Conservation (phyloP, 2,329 filamentous ascomycete species). For the Ophiostoma australiae region DNA sequence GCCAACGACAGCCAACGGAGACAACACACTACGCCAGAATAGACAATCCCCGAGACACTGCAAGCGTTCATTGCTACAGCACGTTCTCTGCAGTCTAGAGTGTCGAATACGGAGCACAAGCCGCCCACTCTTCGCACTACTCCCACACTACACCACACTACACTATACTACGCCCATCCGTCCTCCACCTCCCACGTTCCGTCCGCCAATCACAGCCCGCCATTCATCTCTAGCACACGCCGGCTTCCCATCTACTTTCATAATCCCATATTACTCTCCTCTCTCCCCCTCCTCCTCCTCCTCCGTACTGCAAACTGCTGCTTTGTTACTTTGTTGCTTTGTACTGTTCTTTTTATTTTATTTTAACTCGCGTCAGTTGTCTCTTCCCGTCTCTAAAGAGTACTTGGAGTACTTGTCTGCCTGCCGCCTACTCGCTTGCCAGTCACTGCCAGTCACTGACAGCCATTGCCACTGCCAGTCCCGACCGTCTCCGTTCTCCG, state of each 20-base stretch:
- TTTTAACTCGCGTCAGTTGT: constrained; percentile 16
- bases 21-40: constrained; percentile 5
- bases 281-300: background rate
- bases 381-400: too few relatives aligned
- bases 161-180: constrained; percentile 16
- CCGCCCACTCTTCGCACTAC: constrained; percentile 19
- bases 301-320: background rate
- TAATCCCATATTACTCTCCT: constrained; percentile 1
- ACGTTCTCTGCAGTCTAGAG: background rate
- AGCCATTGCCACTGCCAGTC: background rate
- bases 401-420: background rate
- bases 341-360: background rate
- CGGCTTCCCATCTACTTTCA: constrained; percentile 13
- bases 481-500: constrained; percentile 19
- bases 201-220: constrained; percentile 19
- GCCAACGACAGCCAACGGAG: background rate
- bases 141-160: background rate
- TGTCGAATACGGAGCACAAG: background rate
- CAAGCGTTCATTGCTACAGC: constrained; percentile 1
- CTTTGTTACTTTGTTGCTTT: background rate
- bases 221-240: background rate
- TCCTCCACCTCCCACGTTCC: constrained; percentile 19
- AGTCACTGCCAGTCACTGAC: background rate
- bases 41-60: background rate
- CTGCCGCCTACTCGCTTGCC: background rate